Conservation (phyloP, 2,329 filamentous ascomycete species). For the Endothia cerciana region DNA sequence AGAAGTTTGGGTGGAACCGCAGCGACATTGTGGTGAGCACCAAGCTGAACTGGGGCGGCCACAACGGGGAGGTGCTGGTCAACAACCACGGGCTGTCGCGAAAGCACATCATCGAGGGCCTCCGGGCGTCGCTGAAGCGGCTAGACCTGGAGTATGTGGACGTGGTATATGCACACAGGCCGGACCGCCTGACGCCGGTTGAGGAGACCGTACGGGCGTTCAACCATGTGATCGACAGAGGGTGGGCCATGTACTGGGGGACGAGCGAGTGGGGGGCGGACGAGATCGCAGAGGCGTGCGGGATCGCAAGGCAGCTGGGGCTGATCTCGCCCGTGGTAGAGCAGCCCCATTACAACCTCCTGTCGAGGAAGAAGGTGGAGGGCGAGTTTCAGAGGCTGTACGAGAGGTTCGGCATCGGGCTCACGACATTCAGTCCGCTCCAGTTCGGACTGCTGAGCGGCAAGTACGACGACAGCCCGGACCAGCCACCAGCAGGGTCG, state of each 20-base stretch:
- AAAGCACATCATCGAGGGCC: slow-evolving; percentile 65
- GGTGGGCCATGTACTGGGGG: slow-evolving; percentile 74
- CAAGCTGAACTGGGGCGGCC: slow-evolving; percentile 68
- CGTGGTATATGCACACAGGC: slow-evolving; percentile 70
- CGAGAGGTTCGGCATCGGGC: slow-evolving; percentile 58
- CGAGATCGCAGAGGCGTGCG: slow-evolving; percentile 67
- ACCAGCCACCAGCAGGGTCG: slow-evolving; percentile 62
- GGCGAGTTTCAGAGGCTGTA: slow-evolving; percentile 66
- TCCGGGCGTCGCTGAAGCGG: slow-evolving; percentile 59
- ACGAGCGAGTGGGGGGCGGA: slow-evolving; percentile 73
- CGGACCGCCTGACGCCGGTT: slow-evolving; percentile 70
- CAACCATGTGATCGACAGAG: slow-evolving; percentile 68
- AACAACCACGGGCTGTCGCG: slow-evolving; percentile 64
- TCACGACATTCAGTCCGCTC: slow-evolving; percentile 63
- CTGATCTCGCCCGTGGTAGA: slow-evolving; percentile 68
- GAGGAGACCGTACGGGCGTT: slow-evolving; percentile 73
- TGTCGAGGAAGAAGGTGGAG: slow-evolving; percentile 65
- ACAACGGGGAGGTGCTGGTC: slow-evolving; percentile 63
- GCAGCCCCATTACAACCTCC: slow-evolving; percentile 70
- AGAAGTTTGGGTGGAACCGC: slow-evolving; percentile 62
- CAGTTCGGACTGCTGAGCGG: slow-evolving; percentile 62
- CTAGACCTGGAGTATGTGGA: slow-evolving; percentile 66
- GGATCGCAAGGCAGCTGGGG: slow-evolving; percentile 60
- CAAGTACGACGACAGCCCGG: slow-evolving; percentile 67
- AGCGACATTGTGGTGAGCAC: slow-evolving; percentile 65